Evolutionary conservation across 805 yeast genomes (phyloP), one percentile per base, ranked within the genome.

Genomic region (Dipodascus albidus): DNA sequence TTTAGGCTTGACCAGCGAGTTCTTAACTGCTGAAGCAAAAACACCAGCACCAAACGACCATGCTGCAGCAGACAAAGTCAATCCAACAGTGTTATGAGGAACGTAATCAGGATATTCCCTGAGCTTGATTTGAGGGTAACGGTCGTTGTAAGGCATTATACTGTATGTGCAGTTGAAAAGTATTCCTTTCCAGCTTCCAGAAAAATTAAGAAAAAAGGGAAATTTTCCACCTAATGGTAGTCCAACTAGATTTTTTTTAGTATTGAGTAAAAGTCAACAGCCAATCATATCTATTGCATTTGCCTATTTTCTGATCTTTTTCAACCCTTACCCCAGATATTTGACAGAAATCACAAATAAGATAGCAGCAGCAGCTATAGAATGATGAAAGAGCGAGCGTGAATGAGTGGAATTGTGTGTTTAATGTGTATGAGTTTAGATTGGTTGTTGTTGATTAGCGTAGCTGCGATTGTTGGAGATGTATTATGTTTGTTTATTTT

Each of bases 1-100:
- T 41, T 65, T 62, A 23, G 62, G 52, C 23, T 67, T 64, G 31
- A 59, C 55, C 38, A 66, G 58, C 24, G 62, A 58, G 59, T 64
- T 62, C 54, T 64, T 64, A 48, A 60, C 76, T 64, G 74, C 78
- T 66, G 59, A 83, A 68, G 67, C 78, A 72, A 60, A 70, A 64
- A 62, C 74, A 62, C 71, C 83, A 60, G 72, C 74, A 64, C 71
- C 71, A 64, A 60, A 72, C 58, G 71, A 77, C 64, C 65, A 65
- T 3, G 60, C 70, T 53, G 76, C 75, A 23, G 80, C 74, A 51
- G 72, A 73, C 49, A 72, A 63, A 11, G 83, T 74, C 58, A 70
- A 74, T 52, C 70, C 73, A 57, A 74, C 69, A 15, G 86, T 79
- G 63, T 81, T 80, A 31, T 81, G 72, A 33, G 85, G 83, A 55